Percentiles rank a stretch among this genome's conserved stretches.
These are phyloP conservation scores for Metrosideros polymorpha DNA, from an alignment of 441 rosid genomes.

Conservation along the genomic window DNA sequence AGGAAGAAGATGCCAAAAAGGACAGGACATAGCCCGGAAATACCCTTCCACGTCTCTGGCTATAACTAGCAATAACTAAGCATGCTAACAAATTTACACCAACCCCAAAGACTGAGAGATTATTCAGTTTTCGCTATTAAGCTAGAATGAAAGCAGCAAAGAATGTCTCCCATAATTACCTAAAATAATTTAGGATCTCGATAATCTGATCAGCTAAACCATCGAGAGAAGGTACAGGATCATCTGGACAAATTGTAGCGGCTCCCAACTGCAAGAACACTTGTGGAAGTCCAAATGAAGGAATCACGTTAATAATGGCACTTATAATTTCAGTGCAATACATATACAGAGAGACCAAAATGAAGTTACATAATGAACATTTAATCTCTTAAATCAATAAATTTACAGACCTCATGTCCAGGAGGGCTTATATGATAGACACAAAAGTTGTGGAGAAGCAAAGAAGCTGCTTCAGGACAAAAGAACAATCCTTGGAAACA, in stretches of 20 bases:
- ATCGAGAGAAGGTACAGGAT: not conserved
- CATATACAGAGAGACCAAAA: not conserved
- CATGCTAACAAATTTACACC: not conserved
- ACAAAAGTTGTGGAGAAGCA: slow-evolving; percentile 92
- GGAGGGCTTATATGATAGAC: slow-evolving; percentile 91
- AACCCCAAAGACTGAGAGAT: not conserved
- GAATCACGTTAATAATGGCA: slow-evolving; percentile 26
- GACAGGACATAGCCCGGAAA: not conserved
- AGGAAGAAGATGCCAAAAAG: not conserved
- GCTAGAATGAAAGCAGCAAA: not conserved
- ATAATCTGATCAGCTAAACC: not conserved
- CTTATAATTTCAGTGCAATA: not conserved
- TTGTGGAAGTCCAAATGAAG: slow-evolving; percentile 8
- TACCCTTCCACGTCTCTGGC: not conserved
- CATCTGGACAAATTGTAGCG: not conserved
- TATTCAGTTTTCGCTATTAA: not conserved
- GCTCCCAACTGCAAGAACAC: not conserved
- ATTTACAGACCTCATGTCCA: slow-evolving; percentile 86
- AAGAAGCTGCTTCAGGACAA: slow-evolving; percentile 86
- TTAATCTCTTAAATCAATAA: slow-evolving; percentile 11
- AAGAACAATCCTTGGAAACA: slow-evolving; percentile 88
- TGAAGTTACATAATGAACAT: not conserved
- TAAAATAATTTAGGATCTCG: not conserved
- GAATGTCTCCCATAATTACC: not conserved
- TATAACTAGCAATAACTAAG: not conserved